Base-by-base conservation (phyloP, 2,329 filamentous ascomycete species). In the Fusarium secorum region DNA sequence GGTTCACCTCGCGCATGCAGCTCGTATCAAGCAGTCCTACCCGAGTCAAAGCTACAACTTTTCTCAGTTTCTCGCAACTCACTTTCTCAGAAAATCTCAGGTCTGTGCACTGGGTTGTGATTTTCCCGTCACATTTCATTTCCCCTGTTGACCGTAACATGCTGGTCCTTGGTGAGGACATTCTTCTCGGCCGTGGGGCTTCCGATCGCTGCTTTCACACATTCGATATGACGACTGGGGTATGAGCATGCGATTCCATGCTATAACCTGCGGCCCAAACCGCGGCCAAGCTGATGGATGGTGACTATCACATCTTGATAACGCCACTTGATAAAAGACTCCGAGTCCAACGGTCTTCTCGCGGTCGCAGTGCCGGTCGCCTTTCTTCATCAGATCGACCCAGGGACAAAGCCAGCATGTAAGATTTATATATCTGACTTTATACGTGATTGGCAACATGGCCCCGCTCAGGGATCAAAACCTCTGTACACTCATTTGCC, bases 11-110 rank as follows among this genome's bases (percentile, higher is more conserved):
- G 41, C 45, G 39, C 54, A 68, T 68, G 62, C 68, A 60, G 65
- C 69, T 76, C 74, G 72, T 76, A 48, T 70, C 69, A 60, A 75
- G 71, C 35, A 64, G 69, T 74, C 64, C 65, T 64, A 76, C 69
- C 57, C 48, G 39, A 54, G 32, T 64, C 61, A 66, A 59, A 44
- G 56, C 64, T 60, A 22, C 17, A 41, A 26, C 18, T 20, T 51
- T 62, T 58, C 48, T 51, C 49, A 51, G 35, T 57, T 41, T 44
- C 35, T 35, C 26, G 32, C 28, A 42, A 56, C 55, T 48, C 54
- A 46, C 56, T 62, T 62, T 51, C 57, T 52, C 49, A 67, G 28
- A 57, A 20, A 48, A 42, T 26, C 9, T 35, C 33, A 39, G 44
- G 56, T 55, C 36, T 55, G 42, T 49, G 61, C 54, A 51, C 53